Base-by-base conservation (phyloP, 768 basidiomycete species). In the Ramaria rubella region DNA sequence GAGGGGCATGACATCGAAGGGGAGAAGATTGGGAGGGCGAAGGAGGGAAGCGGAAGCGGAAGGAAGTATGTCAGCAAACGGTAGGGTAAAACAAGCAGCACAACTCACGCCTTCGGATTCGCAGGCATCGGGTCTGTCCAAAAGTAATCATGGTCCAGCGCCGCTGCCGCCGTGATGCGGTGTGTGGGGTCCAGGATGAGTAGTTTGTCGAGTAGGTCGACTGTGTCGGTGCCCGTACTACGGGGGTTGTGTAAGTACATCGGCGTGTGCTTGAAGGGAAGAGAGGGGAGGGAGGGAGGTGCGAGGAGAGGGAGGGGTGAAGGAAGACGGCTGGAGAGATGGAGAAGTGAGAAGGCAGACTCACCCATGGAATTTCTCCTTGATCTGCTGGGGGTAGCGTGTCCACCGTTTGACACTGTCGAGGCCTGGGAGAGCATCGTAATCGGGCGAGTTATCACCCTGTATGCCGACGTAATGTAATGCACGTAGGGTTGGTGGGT, bases 111-210 rank as follows among this genome's bases (percentile, higher is more conserved):
- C 68, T 85, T 87, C 1, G 88, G 89, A 71, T 90, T 87, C 21
- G 88, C 88, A 33, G 94, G 90, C 34, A 92, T 64, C 0, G 95
- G 94, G 60, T 90, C 85, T 0, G 84, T 85, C 90, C 91, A 96
- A 69, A 98, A 96, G 74, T 93, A 98, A 19, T 89, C 85, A 66
- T 97, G 93, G 62, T 94, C 87, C 52, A 97, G 77, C 0, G 94
- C 94, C 57, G 91, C 79, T 2, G 80, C 70, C 8, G 95, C 95
- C 1, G 94, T 93, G 38, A 93, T 79, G 19, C 95, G 80, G 56
- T 87, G 81, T 59, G 77, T 76, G 2, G 95, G 95, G 67, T 97
- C 89, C 62, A 92, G 86, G 0, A 77, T 82, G 26, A 97, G 73
- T 33, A 97, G 72, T 64, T 83, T 85, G 62, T 94, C 92, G 60